Percentiles rank a stretch among this genome's conserved stretches.
Conservation (phyloP, 164 flowering plant species). For the Platanus orientalis region DNA sequence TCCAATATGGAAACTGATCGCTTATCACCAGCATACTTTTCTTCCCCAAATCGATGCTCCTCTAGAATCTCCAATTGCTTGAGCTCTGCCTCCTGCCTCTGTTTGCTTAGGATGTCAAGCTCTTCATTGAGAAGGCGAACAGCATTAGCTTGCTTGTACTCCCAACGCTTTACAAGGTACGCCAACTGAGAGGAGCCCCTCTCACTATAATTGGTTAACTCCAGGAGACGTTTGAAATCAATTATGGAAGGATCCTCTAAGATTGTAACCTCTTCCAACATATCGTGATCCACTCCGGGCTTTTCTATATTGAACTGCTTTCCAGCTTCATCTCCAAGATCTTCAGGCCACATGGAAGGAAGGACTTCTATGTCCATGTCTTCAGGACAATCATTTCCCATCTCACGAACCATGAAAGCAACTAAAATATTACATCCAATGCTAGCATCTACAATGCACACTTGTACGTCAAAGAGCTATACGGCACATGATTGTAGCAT, state of each 20-base stretch:
- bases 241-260: slow-evolving; percentile 54
- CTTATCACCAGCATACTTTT: slow-evolving; percentile 54
- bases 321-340: slow-evolving; percentile 54
- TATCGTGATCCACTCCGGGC: slow-evolving; percentile 68
- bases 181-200: slow-evolving; percentile 81
- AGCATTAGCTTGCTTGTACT: slow-evolving; percentile 81
- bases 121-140: slow-evolving; percentile 87
- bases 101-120: slow-evolving; percentile 64
- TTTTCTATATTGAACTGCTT: slow-evolving; percentile 71
- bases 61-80: slow-evolving; percentile 77
- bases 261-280: slow-evolving; percentile 66
- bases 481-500: not conserved
- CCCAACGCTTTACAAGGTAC: slow-evolving; percentile 79
- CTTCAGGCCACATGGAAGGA: slow-evolving; percentile 97
- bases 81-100: slow-evolving; percentile 70
- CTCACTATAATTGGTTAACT: slow-evolving; percentile 77
- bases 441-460: slow-evolving; percentile 2
- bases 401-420: slow-evolving; percentile 42
- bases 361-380: slow-evolving; percentile 78
- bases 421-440: slow-evolving; percentile 11
- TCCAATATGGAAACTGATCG: slow-evolving; percentile 72
- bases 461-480: not conserved
- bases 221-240: slow-evolving; percentile 79
- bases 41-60: slow-evolving; percentile 75
- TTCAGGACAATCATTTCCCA: slow-evolving; percentile 53